Evolutionary conservation across 2,329 filamentous ascomycete species (phyloP).

Genomic region (Fusarium begoniae): DNA sequence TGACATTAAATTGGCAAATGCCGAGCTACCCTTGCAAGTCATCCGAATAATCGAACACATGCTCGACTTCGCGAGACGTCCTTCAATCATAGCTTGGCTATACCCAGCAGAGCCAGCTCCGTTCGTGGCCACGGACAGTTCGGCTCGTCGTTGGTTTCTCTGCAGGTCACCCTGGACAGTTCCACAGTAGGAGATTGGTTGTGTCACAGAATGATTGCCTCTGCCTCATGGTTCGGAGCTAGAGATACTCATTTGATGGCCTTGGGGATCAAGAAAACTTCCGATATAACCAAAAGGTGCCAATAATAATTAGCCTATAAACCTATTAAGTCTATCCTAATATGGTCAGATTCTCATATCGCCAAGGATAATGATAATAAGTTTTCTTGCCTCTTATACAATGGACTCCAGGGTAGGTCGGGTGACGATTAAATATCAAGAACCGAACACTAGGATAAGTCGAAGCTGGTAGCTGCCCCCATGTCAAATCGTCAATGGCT

Average conservation of each 20-base stretch:
- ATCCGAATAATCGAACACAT: not conserved
- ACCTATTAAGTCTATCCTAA: not conserved
- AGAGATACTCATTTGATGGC: not conserved
- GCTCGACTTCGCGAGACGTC: not conserved
- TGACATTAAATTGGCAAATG: not conserved
- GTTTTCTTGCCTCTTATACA: not conserved
- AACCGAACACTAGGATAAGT: slow-evolving; percentile 20
- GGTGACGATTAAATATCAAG: not conserved
- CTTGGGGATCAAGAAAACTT: not conserved
- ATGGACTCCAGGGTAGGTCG: not conserved
- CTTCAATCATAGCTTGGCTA: not conserved
- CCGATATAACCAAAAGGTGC: not conserved
- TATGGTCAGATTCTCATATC: not conserved
- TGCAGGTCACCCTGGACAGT: not conserved
- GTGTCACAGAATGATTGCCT: slow-evolving; percentile 37
- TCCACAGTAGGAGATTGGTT: slow-evolving; percentile 29
- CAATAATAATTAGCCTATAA: not conserved
- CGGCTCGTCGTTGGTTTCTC: slow-evolving; percentile 3
- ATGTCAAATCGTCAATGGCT: not conserved
- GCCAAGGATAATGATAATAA: not conserved
- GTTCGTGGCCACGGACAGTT: not conserved
- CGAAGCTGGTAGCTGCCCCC: not conserved
- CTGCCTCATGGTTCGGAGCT: slow-evolving; percentile 7
- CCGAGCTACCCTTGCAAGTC: not conserved
- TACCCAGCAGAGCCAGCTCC: not conserved